Conservation (phyloP, 2,329 filamentous ascomycete species). For the Pseudogymnoascus sp. region DNA sequence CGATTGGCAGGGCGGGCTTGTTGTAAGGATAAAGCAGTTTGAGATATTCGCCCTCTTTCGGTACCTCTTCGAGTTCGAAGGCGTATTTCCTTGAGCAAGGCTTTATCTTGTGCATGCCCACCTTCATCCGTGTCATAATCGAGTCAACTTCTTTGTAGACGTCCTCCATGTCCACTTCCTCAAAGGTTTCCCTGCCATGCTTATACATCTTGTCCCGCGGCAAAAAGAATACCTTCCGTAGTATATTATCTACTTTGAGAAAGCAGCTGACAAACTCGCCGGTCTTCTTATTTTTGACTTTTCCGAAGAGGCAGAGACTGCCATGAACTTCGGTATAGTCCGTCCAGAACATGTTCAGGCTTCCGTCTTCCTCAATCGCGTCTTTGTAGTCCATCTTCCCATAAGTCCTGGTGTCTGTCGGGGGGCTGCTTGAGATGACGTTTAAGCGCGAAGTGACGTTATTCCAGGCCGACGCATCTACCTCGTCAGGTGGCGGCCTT, state of each 20-base stretch:
- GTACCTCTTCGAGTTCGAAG: slow-evolving; percentile 81
- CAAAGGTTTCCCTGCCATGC: slow-evolving; percentile 54
- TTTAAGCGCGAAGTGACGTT: slow-evolving; percentile 79
- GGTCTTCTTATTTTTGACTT: slow-evolving; percentile 82
- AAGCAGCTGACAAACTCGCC: slow-evolving; percentile 82
- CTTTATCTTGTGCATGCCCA: slow-evolving; percentile 91
- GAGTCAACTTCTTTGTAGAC: slow-evolving; percentile 84
- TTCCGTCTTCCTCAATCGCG: slow-evolving; percentile 89
- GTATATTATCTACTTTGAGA: slow-evolving; percentile 88
- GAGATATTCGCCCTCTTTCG: slow-evolving; percentile 82
- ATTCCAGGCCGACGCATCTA: slow-evolving; percentile 84
- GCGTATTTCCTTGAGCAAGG: slow-evolving; percentile 84
- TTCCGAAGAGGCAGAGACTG: slow-evolving; percentile 88
- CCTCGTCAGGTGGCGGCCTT: slow-evolving; percentile 46
- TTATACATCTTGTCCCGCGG: slow-evolving; percentile 65
- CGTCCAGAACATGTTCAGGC: slow-evolving; percentile 90
- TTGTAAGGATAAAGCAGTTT: slow-evolving; percentile 95
- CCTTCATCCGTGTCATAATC: slow-evolving; percentile 79
- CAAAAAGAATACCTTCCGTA: slow-evolving; percentile 87
- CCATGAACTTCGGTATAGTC: slow-evolving; percentile 93
- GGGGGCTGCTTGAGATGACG: slow-evolving; percentile 67
- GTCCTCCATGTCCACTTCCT: slow-evolving; percentile 77
- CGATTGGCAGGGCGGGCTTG: slow-evolving; percentile 64
- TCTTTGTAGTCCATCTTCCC: slow-evolving; percentile 79
- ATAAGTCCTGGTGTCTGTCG: slow-evolving; percentile 49